These are phyloP conservation scores for Inga oerstediana DNA, from an alignment of 306 rosid genomes.

Conservation along the genomic window DNA sequence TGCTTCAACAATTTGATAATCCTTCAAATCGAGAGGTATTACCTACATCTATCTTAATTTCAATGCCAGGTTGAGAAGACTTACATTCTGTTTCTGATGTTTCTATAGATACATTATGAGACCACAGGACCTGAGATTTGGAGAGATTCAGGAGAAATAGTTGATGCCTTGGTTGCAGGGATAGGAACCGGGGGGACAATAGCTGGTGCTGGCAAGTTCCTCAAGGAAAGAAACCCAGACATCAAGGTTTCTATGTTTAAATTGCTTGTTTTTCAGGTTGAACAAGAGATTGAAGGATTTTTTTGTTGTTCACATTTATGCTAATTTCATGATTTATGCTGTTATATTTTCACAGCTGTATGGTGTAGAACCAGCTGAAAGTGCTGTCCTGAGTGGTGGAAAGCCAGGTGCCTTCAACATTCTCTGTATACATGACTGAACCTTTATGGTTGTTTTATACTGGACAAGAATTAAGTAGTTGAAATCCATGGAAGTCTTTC, in stretches of 20 bases:
- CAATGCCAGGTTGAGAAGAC: neutral
- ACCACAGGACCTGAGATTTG: conserved; percentile 93
- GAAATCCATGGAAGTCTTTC: neutral
- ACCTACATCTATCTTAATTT: conserved; percentile 12
- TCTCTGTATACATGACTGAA: neutral
- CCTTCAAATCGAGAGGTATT: conserved; percentile 70
- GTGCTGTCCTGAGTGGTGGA: conserved; percentile 85
- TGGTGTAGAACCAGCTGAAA: conserved; percentile 84
- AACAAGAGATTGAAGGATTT: conserved; percentile 5
- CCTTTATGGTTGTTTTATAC: conserved; percentile 1
- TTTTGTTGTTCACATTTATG: neutral
- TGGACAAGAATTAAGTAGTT: neutral
- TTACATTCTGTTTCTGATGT: neutral
- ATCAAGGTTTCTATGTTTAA: conserved; percentile 60
- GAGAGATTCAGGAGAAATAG: conserved; percentile 74
- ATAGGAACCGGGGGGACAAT: conserved; percentile 86
- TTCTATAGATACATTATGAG: conserved; percentile 73
- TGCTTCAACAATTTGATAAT: conserved; percentile 66
- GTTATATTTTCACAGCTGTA: conserved; percentile 48
- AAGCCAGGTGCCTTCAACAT: conserved; percentile 52
- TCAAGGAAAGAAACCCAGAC: conserved; percentile 70
- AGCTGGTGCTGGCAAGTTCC: conserved; percentile 75
- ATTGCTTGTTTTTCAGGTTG: neutral
- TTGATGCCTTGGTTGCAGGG: conserved; percentile 74
- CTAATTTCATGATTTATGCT: conserved; percentile 13